phyloP scores from a whole-genome alignment of 2,329 filamentous ascomycete genomes.

The Pezicula radicicola region DNA sequence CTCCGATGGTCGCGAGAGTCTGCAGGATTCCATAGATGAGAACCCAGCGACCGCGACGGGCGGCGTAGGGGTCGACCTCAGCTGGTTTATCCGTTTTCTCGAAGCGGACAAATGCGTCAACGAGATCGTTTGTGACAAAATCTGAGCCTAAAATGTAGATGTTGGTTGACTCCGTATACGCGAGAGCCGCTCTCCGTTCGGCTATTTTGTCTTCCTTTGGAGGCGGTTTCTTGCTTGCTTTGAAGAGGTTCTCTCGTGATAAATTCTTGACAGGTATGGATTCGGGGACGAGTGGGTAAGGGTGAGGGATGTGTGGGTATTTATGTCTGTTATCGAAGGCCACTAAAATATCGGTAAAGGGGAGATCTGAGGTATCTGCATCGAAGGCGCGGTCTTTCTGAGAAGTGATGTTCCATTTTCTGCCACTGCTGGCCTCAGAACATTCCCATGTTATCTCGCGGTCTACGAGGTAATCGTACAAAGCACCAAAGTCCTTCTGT shows the following conservation, averaged over 20 bases:
- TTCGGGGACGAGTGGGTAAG: constrained; percentile 62
- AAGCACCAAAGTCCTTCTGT: constrained; percentile 63
- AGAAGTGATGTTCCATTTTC: constrained; percentile 63
- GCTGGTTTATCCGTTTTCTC: constrained; percentile 51
- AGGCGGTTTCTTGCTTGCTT: constrained; percentile 9
- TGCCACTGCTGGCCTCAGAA: constrained; percentile 55
- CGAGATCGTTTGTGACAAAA: constrained; percentile 49
- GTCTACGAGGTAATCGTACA: constrained; percentile 71
- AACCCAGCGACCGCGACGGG: constrained; percentile 58
- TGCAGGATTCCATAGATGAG: constrained; percentile 59
- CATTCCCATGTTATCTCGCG: constrained; percentile 64
- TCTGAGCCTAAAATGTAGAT: constrained; percentile 52
- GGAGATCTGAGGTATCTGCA: constrained; percentile 50
- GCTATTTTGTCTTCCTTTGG: constrained; percentile 20
- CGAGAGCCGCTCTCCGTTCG: constrained; percentile 33
- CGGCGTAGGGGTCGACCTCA: constrained; percentile 50
- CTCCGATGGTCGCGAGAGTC: constrained; percentile 54
- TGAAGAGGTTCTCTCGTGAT: constrained; percentile 14
- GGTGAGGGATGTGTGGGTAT: constrained; percentile 65
- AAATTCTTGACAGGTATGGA: constrained; percentile 35
- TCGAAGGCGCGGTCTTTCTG: constrained; percentile 44
- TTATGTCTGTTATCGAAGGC: constrained; percentile 60
- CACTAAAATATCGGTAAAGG: constrained; percentile 64
- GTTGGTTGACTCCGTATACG: constrained; percentile 59
- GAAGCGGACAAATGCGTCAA: constrained; percentile 53